These are phyloP conservation scores for Biscutella laevigata DNA, from an alignment of 441 rosid genomes.

Conservation along the genomic window DNA sequence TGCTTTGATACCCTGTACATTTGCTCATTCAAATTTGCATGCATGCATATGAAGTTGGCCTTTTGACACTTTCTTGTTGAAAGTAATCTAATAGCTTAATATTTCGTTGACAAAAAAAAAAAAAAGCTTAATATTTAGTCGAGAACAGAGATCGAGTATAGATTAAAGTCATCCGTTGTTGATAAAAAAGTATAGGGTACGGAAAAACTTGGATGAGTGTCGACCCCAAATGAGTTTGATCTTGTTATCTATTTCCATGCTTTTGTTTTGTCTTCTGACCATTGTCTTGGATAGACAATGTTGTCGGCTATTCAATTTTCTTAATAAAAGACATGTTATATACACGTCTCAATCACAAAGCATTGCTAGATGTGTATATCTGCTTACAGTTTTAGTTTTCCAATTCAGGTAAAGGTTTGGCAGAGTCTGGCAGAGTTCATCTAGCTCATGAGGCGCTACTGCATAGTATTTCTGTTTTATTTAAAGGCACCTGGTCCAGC, in stretches of 20 bases:
- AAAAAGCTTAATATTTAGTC: not conserved
- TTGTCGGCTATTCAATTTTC: not conserved
- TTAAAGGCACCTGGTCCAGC: constrained; percentile 38
- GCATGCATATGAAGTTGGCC: constrained; percentile 20
- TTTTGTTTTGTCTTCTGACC: constrained; percentile 11
- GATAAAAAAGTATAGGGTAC: not conserved
- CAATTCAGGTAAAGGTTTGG: constrained; percentile 67
- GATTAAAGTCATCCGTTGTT: not conserved
- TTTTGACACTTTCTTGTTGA: constrained; percentile 9
- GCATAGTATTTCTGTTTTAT: constrained; percentile 49
- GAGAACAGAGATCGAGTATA: not conserved
- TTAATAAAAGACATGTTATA: not conserved
- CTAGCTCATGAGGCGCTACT: constrained; percentile 52
- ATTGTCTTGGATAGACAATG: constrained; percentile 6
- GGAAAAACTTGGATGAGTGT: constrained; percentile 8
- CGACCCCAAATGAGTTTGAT: constrained; percentile 8
- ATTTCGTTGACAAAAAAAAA: not conserved
- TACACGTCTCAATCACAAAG: not conserved
- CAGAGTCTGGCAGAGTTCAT: constrained; percentile 41
- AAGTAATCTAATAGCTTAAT: not conserved
- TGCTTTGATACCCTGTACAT: constrained; percentile 15
- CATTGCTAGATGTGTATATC: constrained; percentile 11
- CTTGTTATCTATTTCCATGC: constrained; percentile 3
- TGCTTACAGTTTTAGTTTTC: constrained; percentile 20
- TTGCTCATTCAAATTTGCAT: not conserved